Conservation (phyloP, 805 yeast species). For the Wickerhamomyces hampshirensis region DNA sequence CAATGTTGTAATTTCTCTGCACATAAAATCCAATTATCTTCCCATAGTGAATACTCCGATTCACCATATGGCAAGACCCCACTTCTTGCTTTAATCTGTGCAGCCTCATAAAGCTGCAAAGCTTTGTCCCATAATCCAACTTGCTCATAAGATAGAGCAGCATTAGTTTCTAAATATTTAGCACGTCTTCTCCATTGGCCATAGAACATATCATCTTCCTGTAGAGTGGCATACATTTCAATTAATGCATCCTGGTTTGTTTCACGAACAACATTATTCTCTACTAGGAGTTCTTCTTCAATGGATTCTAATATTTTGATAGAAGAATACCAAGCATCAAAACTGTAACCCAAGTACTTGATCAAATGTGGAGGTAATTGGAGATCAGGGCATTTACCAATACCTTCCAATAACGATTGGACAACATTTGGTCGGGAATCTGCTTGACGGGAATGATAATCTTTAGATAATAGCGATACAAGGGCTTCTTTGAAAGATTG, state of each 20-base stretch:
- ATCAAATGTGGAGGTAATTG: slow-evolving; percentile 93
- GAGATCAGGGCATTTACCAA: slow-evolving; percentile 63
- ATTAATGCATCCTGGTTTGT: slow-evolving; percentile 86
- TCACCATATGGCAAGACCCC: slow-evolving; percentile 95
- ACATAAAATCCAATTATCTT: slow-evolving; percentile 96
- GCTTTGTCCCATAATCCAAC: slow-evolving; percentile 94
- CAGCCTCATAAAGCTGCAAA: slow-evolving; percentile 88
- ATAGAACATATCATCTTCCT: slow-evolving; percentile 95
- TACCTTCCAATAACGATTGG: slow-evolving; percentile 77
- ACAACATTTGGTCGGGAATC: slow-evolving; percentile 84
- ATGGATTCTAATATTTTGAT: slow-evolving; percentile 78
- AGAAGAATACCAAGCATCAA: slow-evolving; percentile 88
- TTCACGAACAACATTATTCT: slow-evolving; percentile 72
- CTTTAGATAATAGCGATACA: slow-evolving; percentile 77
- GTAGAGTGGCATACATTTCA: slow-evolving; percentile 81
- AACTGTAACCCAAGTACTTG: slow-evolving; percentile 81
- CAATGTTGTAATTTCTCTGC: slow-evolving; percentile 97
- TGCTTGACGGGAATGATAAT: slow-evolving; percentile 88
- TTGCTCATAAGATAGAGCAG: slow-evolving; percentile 92
- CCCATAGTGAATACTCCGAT: slow-evolving; percentile 94
- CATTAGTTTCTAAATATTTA: slow-evolving; percentile 86
- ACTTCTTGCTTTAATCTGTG: slow-evolving; percentile 93
- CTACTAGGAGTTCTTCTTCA: slow-evolving; percentile 51
- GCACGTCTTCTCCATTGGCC: slow-evolving; percentile 98
- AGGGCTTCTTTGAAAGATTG: slow-evolving; percentile 80